Evolutionary conservation across 176 grass and related monocot species (phyloP), one percentile per base, ranked within the genome.

Genomic region (Phyllostachys edulis): DNA sequence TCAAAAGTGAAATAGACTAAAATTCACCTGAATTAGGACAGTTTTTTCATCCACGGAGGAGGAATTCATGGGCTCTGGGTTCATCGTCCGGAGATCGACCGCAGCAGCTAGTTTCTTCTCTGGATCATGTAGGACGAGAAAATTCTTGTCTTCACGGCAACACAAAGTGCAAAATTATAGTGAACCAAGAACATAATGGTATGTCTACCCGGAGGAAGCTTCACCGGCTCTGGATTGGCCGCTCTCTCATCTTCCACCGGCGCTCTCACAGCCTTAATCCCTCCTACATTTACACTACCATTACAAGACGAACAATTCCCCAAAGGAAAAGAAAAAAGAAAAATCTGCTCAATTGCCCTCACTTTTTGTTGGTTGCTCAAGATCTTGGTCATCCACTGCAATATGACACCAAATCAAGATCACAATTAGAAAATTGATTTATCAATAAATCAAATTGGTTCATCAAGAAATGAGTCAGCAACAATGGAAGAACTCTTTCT

Each of bases 321-420:
- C 2, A 72, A 54, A 12, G 14, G 5, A 37, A 23, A 4, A 17
- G 3, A n/a, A n/a, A n/a, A 59, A 23, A 7, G 56, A 14, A 56
- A 67, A 73, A 9, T 44, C 39, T 20, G 39, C 8, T 16, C 32
- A 87, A 60, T 82, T 46, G 20, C 24, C 39, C 55, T 42, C 41
- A 87, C 85, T 73, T 84, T 90, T 75, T 62, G 85, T 69, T 42
- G 85, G 75, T 84, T 75, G 84, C 63, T 75, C 85, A 37, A 84
- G 75, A 80, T 87, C 84, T 82, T 85, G 17, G 16, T 81, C 64
- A 16, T 67, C 68, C 36, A 14, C 85, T 85, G 80, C 49, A 73
- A 59, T 3, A 18, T 3, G 39, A 70, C 5, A 46, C 5, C 12
- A 82, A 86, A 83, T 75, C 12, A 63, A 64, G 50, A 80, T 61